Base-by-base conservation (phyloP, 2,329 filamentous ascomycete species). In the Aspergillus costaricaensis region DNA sequence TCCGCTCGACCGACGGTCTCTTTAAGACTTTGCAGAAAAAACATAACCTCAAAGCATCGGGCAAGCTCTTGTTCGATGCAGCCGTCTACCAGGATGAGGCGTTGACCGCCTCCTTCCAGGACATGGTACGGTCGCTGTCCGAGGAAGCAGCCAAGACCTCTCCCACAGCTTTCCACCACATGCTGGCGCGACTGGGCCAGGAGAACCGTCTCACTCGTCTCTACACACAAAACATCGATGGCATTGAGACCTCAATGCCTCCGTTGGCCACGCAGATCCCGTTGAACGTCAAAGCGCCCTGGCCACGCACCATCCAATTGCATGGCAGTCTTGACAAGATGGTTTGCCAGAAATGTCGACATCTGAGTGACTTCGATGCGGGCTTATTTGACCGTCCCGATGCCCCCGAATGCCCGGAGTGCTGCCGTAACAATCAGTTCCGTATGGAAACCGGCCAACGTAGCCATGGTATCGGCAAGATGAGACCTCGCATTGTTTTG, bases 201-300 rank as follows among this genome's bases (percentile, higher is more conserved):
- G 92, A 98, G 77, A 91, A 90, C 47, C 91, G 95, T 19, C 80
- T 99, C 23, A 82, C 97, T 72, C 91, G 95, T 47, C 84, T 99
- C 6, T 99, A 99, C 76, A 94, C 91, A 2, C 95, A 99, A 73
- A 99, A 99, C 68, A 94, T 99, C 36, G 95, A 99, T 78, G 92
- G 93, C 60, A 90, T 99, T 66, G 95, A 99, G 70, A 95, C 91
- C 0, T 86, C 87, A 7, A 84, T 99, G 76, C 81, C 87, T 50
- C 93, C 94, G 2, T 81, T 99, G 8, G 83, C 85, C 25, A 98
- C 95, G 0, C 84, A 85, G 55, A 88, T 96, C 1, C 95, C 95
- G 1, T 82, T 99, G 12, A 89, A 88, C 62, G 83, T 86, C 65
- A 96, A 95, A 73, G 92, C 88, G 0, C 93, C 93, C 15, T 99